Base-by-base conservation (phyloP, 2,329 filamentous ascomycete genomes). In the Neoarthrinium moseri region DNA sequence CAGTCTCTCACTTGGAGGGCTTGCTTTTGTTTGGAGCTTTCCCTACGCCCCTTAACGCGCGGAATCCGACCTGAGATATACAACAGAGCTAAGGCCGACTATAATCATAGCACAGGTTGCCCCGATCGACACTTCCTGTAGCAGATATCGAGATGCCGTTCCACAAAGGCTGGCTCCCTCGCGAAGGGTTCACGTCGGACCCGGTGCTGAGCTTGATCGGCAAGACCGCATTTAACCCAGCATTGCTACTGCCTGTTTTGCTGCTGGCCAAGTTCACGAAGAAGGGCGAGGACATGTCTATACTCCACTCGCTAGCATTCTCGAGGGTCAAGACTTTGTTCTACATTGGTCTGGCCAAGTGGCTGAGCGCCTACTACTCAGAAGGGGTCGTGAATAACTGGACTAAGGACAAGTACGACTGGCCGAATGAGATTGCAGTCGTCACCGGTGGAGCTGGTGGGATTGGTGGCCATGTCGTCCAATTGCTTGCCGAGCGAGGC, bases 401-500 rank as follows among this genome's bases (percentile, higher is more conserved):
- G 70, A 69, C 60, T 2, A 60, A 54, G 10, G 80, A 81, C 56
- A 66, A 60, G 32, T 86, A 84, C 65, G 74, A 82, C 60, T 90
- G 86, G 84, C 67, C 72, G 18, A 76, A 74, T 42, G 87, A 91
- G 67, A 74, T 91, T 41, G 83, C 88, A 3, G 70, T 91, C 34
- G 75, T 91, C 17, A 91, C 88, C 0, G 87, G 89, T 6, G 88
- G 88, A 6, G 82, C 84, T 33, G 80, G 81, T 46, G 88, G 88
- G 0, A 90, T 92, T 57, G 88, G 88, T 12, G 80, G 77, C 17
- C 68, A 77, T 29, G 74, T 89, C 3, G 86, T 86, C 12, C 73
- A 75, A 52, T 63, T 84, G 43, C 71, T 94, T n/a, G 83, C 81
- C 1, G 78, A 83, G 60, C 71, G 68, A 49, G 80, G 78, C 1